Evolutionary conservation across 495 filamentous ascomycete genomes (phyloP).

Genomic region (Podospora bellae-mahoneyi): DNA sequence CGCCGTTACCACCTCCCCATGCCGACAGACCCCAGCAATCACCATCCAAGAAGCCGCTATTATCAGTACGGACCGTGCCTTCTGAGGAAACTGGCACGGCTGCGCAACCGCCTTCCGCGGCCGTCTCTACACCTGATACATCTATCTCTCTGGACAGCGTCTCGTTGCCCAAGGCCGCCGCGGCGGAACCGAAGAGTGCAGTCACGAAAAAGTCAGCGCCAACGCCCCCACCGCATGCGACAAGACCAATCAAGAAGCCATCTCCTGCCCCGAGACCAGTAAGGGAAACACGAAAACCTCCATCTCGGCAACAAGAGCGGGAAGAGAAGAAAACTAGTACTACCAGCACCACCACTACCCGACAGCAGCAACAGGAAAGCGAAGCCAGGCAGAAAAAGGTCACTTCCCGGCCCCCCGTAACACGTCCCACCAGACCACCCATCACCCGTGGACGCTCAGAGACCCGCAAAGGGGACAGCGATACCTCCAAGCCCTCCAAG

Average conservation of each 20-base stretch:
- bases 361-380: background rate
- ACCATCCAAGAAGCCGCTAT: conserved; percentile 27
- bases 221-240: background rate
- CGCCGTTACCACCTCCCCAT: conserved; percentile 34
- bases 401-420: background rate
- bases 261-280: background rate
- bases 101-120: conserved; percentile 19
- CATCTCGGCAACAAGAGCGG: background rate
- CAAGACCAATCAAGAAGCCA: background rate
- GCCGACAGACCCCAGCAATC: conserved; percentile 24
- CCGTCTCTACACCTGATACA: conserved; percentile 22
- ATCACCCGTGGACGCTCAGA: conserved; percentile 18
- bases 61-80: conserved; percentile 24
- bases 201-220: background rate
- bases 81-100: conserved; percentile 22
- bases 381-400: conserved; percentile 10
- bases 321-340: conserved; percentile 1
- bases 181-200: background rate
- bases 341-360: conserved; percentile 5
- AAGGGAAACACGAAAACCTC: background rate
- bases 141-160: conserved; percentile 17
- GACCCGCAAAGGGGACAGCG: conserved; percentile 9
- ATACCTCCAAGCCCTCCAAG: background rate
- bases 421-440: conserved; percentile 12
- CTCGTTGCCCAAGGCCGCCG: conserved; percentile 5